phyloP scores from a whole-genome alignment of 2,329 filamentous ascomycete species.

The Colletotrichum navitas region DNA sequence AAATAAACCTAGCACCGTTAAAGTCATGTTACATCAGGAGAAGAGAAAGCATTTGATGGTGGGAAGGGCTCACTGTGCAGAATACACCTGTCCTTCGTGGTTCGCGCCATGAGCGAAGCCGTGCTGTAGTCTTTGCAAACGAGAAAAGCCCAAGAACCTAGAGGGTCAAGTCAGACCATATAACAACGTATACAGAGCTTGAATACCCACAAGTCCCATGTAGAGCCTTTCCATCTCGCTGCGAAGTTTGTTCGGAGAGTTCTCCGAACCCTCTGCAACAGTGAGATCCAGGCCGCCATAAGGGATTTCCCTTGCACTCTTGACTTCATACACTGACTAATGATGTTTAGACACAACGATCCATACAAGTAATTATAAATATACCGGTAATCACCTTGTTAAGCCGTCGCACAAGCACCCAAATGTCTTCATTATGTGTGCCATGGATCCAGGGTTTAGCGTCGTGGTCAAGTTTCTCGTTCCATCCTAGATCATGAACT shows the following conservation, averaged over 20 bases:
- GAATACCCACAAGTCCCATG: slow-evolving; percentile 62
- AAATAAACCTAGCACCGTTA: slow-evolving; percentile 45
- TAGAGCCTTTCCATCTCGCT: slow-evolving; percentile 68
- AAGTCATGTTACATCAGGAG: slow-evolving; percentile 51
- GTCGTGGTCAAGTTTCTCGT: not conserved
- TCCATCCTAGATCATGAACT: slow-evolving; percentile 5
- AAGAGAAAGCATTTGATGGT: not conserved
- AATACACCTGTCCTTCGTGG: slow-evolving; percentile 67
- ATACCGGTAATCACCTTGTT: slow-evolving; percentile 69
- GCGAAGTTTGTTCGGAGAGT: slow-evolving; percentile 27
- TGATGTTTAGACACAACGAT: slow-evolving; percentile 48
- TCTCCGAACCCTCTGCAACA: slow-evolving; percentile 73
- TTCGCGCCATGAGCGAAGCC: slow-evolving; percentile 73
- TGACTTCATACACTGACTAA: slow-evolving; percentile 59
- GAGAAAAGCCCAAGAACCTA: slow-evolving; percentile 64
- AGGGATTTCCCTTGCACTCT: slow-evolving; percentile 64
- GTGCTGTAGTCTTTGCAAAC: slow-evolving; percentile 68
- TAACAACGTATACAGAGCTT: too few species aligned
- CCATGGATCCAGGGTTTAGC: not conserved
- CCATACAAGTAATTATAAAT: too few species aligned
- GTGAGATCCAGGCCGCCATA: slow-evolving; percentile 71
- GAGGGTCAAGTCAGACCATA: not conserved
- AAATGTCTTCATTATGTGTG: slow-evolving; percentile 61
- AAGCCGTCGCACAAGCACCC: slow-evolving; percentile 71
- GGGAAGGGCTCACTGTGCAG: slow-evolving; percentile 56